A percentile compares a stretch with the other conserved stretches of the same genome.
Conservation (phyloP, 2,329 filamentous ascomycete species). For the Fusarium sp. region DNA sequence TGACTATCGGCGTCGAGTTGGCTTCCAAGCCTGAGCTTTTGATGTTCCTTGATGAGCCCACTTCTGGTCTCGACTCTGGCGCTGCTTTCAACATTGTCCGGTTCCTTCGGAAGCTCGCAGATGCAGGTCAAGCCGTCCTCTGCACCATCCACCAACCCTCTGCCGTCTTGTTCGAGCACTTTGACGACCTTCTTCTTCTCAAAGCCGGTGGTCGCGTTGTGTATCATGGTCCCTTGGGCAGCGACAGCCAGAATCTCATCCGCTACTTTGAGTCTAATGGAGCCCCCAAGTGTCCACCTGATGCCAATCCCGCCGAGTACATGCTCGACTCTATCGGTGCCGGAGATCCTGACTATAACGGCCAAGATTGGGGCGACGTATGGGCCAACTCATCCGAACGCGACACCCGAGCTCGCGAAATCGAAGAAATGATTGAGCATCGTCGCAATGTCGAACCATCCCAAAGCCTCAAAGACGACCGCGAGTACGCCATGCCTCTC, state of each 20-base stretch:
- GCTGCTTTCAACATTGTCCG: conserved; percentile 72
- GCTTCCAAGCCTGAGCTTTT: conserved; percentile 69
- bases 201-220: conserved; percentile 64
- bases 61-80: conserved; percentile 68
- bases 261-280: conserved; percentile 66
- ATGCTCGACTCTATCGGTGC: conserved; percentile 71
- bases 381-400: conserved; percentile 68
- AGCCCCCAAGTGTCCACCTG: conserved; percentile 58
- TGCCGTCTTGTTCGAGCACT: conserved; percentile 66
- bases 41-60: conserved; percentile 74
- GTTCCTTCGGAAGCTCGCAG: conserved; percentile 71
- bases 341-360: conserved; percentile 69
- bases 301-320: conserved; percentile 66
- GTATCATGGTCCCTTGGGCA: conserved; percentile 66
- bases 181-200: conserved; percentile 67
- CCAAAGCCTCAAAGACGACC: conserved; percentile 59
- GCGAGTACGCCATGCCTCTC: conserved; percentile 73
- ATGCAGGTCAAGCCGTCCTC: conserved; percentile 69
- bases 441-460: conserved; percentile 54
- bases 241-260: conserved; percentile 60
- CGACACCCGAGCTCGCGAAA: conserved; percentile 59
- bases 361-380: conserved; percentile 71
- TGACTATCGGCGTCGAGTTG: conserved; percentile 68
- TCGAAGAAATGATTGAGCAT: conserved; percentile 62
- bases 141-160: conserved; percentile 73